Base-by-base conservation (phyloP, 768 basidiomycete genomes). In the Candolleomyces aberdarensis region DNA sequence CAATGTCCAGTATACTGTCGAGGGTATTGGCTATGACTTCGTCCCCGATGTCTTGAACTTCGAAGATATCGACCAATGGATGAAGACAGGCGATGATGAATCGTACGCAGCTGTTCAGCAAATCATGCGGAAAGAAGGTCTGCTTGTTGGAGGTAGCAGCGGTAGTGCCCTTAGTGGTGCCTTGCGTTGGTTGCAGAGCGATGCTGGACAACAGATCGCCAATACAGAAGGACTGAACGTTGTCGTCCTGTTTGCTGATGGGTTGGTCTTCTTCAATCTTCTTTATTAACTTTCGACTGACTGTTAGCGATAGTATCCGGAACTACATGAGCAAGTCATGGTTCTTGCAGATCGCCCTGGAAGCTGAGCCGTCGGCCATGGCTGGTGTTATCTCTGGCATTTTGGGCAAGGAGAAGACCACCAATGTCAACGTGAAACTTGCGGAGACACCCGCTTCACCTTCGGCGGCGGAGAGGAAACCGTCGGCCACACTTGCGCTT, bases 21-120 rank as follows among this genome's bases (percentile, higher is more conserved):
- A 99, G 71, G 97, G 97, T n/a, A 98, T 98, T 57, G 97, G 97
- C 29, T 94, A 95, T 66, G 94, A 96, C 72, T 96, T 96, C 70
- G 70, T 96, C 49, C 96, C 96, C 0, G 84, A 91, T 47, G 96
- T 96, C 1, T 81, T 98, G 44, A 85, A 88, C 41, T 90, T 89
- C 52, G 77, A 81, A 0, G 80, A 84, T 31, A 78, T 98, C 54
- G 83, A 95, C 68, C 61, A 70, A n/a, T 94, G 92, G 97, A 72
- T 94, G 63, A 98, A 98, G 81, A 88, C 89, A 0, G 78, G 75
- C 1, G 97, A 98, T 66, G 80, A 87, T 3, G 90, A 92, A 48
- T 81, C 94, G 0, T 97, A 95, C 67, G 80, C 78, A 9, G 86
- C 87, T 15, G 89, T 93, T 7, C 81, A 88, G 61, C 72, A 78